Evolutionary conservation across 345 rosid species (phyloP).

Genomic region (Fremontodendron californicum): DNA sequence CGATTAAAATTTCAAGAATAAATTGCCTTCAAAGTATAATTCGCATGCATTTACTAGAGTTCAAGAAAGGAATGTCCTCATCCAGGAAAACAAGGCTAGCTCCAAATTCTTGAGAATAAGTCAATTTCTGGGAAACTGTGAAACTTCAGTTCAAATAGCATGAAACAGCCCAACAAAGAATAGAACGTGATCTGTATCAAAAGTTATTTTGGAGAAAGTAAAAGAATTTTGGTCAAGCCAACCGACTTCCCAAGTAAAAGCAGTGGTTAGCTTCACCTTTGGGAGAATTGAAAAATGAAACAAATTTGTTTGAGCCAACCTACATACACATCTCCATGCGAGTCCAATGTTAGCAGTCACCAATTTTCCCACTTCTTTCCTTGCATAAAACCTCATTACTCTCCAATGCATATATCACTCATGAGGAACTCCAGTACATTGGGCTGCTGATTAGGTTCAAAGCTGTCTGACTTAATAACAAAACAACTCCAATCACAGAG

Average conservation of each 20-base stretch:
- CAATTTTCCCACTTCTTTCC: background rate
- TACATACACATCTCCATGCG: background rate
- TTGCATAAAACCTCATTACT: background rate
- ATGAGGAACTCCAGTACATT: background rate
- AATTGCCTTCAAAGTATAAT: background rate
- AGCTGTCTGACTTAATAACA: background rate
- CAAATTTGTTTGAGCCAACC: background rate
- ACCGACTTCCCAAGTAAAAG: background rate
- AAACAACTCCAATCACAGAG: background rate
- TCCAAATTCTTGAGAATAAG: background rate
- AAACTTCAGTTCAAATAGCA: background rate
- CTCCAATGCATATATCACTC: background rate
- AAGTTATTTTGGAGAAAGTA: background rate
- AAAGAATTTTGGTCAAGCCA: background rate
- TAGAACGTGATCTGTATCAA: background rate
- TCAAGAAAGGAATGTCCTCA: background rate
- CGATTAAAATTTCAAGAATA: background rate
- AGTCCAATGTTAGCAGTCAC: background rate
- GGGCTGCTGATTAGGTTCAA: background rate
- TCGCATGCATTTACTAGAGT: background rate
- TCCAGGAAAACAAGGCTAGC: slow-evolving; percentile 1
- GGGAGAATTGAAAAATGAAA: background rate
- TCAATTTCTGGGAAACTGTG: background rate
- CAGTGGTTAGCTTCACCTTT: background rate
- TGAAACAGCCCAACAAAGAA: background rate